Conservation (phyloP, 2,329 filamentous ascomycete species). For the Aspergillus ustus region DNA sequence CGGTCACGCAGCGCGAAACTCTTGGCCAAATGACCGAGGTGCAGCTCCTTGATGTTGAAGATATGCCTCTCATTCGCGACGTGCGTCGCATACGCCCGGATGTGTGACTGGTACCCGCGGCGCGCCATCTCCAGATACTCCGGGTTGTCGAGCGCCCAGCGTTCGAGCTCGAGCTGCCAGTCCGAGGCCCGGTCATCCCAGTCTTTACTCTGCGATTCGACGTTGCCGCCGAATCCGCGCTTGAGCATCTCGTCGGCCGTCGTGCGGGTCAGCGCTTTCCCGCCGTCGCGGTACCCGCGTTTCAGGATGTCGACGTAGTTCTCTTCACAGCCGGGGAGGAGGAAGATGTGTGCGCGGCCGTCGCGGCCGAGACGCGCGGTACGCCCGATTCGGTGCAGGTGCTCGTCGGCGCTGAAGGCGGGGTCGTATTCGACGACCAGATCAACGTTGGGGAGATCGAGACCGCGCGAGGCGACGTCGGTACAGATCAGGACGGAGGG, state of each 20-base stretch:
- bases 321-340: conserved; percentile 89
- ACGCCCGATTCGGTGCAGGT: conserved; percentile 91
- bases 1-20: conserved; percentile 88
- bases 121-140: conserved; percentile 79
- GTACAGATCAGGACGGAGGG: conserved; percentile 89
- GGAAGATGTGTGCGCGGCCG: conserved; percentile 85
- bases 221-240: conserved; percentile 63
- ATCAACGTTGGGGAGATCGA: conserved; percentile 94
- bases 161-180: conserved; percentile 68
- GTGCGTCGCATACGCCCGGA: conserved; percentile 94
- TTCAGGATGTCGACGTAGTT: conserved; percentile 82
- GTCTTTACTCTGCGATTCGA: conserved; percentile 49
- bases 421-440: conserved; percentile 96
- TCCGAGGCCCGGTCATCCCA: conserved; percentile 72
- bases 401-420: conserved; percentile 89
- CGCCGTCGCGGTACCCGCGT: conserved; percentile 67
- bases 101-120: conserved; percentile 86
- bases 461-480: conserved; percentile 91
- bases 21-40: conserved; percentile 92
- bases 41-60: conserved; percentile 90
- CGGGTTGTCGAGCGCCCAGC: conserved; percentile 67
- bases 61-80: conserved; percentile 79
- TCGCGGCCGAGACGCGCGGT: conserved; percentile 90
- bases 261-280: conserved; percentile 66
- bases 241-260: conserved; percentile 69